Base-by-base conservation (phyloP, 495 filamentous ascomycete species). In the Talaromyces wortmannii region DNA sequence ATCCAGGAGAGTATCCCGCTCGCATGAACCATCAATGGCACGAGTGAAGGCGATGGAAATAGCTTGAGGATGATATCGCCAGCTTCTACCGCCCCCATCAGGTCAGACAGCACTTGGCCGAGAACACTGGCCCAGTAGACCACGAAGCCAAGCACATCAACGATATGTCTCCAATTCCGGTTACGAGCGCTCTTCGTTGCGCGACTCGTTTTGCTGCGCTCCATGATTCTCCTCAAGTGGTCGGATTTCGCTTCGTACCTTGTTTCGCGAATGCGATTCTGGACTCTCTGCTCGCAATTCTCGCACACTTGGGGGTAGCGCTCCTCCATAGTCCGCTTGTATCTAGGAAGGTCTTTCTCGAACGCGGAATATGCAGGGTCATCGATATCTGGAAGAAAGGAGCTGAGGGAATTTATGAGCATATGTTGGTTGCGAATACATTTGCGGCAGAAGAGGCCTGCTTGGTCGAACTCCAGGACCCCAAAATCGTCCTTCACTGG, bases 361-460 rank as follows among this genome's bases (percentile, higher is more conserved):
- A 76, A 84, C 31, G 79, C 75, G 42, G 75, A 67, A 62, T 89
- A 87, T 5, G 72, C 61, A 15, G 85, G 82, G 50, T 88, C 78
- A n/a, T 86, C 78, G 15, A 84, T 72, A 16, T 84, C 73, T 3
- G 88, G 86, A 52, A 88, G 77, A 58, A 90, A 91, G 44, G 82
- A 82, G 5, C 88, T 83, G 8, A 96, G 67, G 0, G 78, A 75
- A 30, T 81, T 75, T 42, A 78, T 83, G 52, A 89, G 79, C 33
- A 95, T 71, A 57, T 87, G 83, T 65, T 96, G 91, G 66, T 96
- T 95, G 61, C 86, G 86, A 48, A 88, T 63, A 62, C 91, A 96
- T 51, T 78, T 84, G 12, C 76, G 66, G 73, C 91, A 96, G 70
- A 96, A 96, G 50, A 85, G 64, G n/a, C 64, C 61, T 6, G 76